phyloP scores from a whole-genome alignment of 345 rosid genomes.

The Lepidium africanum region DNA sequence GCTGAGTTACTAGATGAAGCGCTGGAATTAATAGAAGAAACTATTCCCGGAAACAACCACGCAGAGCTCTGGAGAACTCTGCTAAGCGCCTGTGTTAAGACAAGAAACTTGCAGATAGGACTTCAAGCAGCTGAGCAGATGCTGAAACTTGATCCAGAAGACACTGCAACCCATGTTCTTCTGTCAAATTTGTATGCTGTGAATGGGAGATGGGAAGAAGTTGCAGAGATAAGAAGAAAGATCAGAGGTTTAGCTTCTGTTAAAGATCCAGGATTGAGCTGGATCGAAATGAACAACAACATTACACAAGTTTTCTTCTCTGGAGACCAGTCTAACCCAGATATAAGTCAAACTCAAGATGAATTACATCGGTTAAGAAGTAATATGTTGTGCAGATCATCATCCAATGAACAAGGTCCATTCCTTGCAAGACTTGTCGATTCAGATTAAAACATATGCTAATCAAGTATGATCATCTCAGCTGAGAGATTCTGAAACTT shows the following conservation, averaged over 20 bases:
- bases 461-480: constrained; percentile 4
- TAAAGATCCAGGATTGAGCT: constrained; percentile 76
- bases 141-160: constrained; percentile 47
- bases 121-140: constrained; percentile 56
- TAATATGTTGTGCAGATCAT: constrained; percentile 40
- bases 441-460: background rate
- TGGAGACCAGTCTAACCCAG: constrained; percentile 46
- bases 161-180: constrained; percentile 50
- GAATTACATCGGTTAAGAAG: constrained; percentile 38
- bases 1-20: constrained; percentile 69
- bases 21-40: constrained; percentile 37
- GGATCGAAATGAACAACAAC: constrained; percentile 61
- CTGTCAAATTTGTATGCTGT: constrained; percentile 73
- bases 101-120: constrained; percentile 46
- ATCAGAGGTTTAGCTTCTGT: constrained; percentile 45
- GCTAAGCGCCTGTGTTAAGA: constrained; percentile 58
- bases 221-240: constrained; percentile 53
- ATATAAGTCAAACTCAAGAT: constrained; percentile 30
- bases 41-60: constrained; percentile 31
- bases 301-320: constrained; percentile 48
- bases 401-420: constrained; percentile 8
- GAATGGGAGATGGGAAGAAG: constrained; percentile 57
- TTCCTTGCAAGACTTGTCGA: background rate
- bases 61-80: constrained; percentile 76
- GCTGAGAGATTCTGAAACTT: constrained; percentile 42